phyloP scores from a whole-genome alignment of 2,329 filamentous ascomycete species.

The Aspergillus quadricinctus region DNA sequence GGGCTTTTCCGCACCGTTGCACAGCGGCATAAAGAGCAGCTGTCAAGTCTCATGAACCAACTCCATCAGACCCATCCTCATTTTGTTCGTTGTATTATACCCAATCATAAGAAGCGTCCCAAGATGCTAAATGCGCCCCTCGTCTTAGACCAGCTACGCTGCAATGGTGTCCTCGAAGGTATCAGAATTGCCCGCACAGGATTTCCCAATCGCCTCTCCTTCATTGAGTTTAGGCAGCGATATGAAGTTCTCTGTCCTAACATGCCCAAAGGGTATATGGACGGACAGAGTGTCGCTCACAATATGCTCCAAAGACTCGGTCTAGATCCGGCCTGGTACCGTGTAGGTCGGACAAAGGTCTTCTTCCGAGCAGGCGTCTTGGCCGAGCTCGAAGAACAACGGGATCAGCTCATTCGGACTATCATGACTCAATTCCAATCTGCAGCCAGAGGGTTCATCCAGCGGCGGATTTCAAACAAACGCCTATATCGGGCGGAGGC shows the following conservation, averaged over 20 bases:
- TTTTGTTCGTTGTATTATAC: slow-evolving; percentile 95
- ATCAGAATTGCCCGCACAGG: slow-evolving; percentile 96
- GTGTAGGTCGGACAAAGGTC: slow-evolving; percentile 92
- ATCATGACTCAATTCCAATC: slow-evolving; percentile 95
- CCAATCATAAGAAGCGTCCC: slow-evolving; percentile 94
- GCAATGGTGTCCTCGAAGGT: slow-evolving; percentile 98
- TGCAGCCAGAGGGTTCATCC: slow-evolving; percentile 81
- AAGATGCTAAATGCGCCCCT: slow-evolving; percentile 88
- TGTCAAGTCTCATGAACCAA: slow-evolving; percentile 93
- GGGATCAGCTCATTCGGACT: slow-evolving; percentile 85
- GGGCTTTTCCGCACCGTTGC: slow-evolving; percentile 95
- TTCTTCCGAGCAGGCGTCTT: slow-evolving; percentile 97
- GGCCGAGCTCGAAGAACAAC: slow-evolving; percentile 92
- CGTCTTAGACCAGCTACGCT: slow-evolving; percentile 95
- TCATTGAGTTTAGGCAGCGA: slow-evolving; percentile 88
- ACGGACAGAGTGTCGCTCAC: slow-evolving; percentile 78
- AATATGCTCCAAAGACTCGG: slow-evolving; percentile 87
- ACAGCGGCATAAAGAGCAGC: slow-evolving; percentile 93
- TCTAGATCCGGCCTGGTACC: slow-evolving; percentile 80
- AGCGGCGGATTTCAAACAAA: slow-evolving; percentile 85
- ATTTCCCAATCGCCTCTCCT: slow-evolving; percentile 88
- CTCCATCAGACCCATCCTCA: slow-evolving; percentile 95
- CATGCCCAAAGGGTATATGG: slow-evolving; percentile 85
- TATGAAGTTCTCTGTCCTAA: slow-evolving; percentile 90
- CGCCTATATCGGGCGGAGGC: slow-evolving; percentile 91